Base-by-base conservation (phyloP, 495 filamentous ascomycete genomes). In the Tuber microsphaerosporum region DNA sequence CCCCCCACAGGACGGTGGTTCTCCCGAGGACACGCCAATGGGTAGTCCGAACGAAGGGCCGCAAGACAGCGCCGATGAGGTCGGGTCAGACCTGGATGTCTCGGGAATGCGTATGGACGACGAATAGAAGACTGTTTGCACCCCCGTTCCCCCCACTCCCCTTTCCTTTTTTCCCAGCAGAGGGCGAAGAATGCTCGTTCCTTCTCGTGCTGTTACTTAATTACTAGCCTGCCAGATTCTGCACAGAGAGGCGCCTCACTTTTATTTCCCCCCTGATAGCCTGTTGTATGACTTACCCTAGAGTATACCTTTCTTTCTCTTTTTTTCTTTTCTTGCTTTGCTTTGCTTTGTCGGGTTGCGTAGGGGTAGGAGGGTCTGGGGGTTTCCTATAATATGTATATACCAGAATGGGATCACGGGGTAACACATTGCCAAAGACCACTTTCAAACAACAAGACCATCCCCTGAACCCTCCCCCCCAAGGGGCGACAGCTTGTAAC, bases 21-120 rank as follows among this genome's bases (percentile, higher is more conserved):
- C 73, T 74, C 75, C 76, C 31, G 77, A 79, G 37, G 77, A 79
- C 72, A 79, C 77, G 9, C 77, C 77, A 26, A 79, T 79, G 77
- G 77, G 76, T n/a, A 79, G 77, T 45, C 77, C 77, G 37, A 46
- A 71, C 22, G 73, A 70, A 76, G 85, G 56, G 17, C 56, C 26
- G 10, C 56, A 31, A 65, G 56, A 65, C 26, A 65, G 56, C 16
- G 56, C 56, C 1, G 56, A 65, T 14, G 56, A 65, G 1, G 26
- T 19, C 26, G 56, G 56, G 14, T 65, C 56, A 19, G 56, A 65
- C 14, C 56, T 65, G 12, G 56, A 65, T 65, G 34, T 65, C 56
- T 65, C 56, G 26, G 56, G 56, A 34, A 65, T 65, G 56, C 26
- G 56, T 26, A 65, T 65, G 56, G 56, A 65, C 4, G 56, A 65